Evolutionary conservation across 2,329 filamentous ascomycete species (phyloP), one percentile per base, ranked within the genome.

Genomic region (Ophiostoma piceae): DNA sequence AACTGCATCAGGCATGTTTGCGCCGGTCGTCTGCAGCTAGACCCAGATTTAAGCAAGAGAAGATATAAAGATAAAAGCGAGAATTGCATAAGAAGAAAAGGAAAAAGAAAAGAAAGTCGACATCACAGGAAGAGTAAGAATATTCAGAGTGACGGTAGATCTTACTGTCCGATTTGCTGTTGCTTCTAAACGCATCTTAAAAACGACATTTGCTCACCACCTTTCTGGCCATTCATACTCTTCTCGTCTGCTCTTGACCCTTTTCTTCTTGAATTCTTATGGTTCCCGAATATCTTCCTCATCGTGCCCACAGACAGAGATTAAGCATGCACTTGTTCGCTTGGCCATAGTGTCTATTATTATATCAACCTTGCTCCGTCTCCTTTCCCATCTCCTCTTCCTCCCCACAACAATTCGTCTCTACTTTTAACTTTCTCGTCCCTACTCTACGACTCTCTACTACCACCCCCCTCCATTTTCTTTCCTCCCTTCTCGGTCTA

Each of bases 401-500:
- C 32, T 39, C 35, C 62, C 62, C 62, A 65, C 62, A 65, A 22
- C 62, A 39, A 29, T 19, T 64, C 32, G 26, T 32, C 32, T 64
- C 60, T 64, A 64, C 32, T 64, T 32, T 47, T 14, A 41, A 16
- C 9, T 65, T 65, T 37, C 60, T 32, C 22, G 16, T 64, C 62
- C n/a, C 35, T 37, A 12, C 64, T 41, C 39, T 41, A 12, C 39
- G 2, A 41, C 64, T 41, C 64, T n/a, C 41, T 41, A 47, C 69
- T 43, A 62, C 16, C 35, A 39, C 62, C 19, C 35, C 62, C 35
- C 16, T 26, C 62, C 14, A n/a, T n/a, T 16, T 37, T 16, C 16
- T 35, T 64, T 39, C 32, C 32, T 39, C 60, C 60, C 37, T 16
- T 66, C 68, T 70, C 65, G 29, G 35, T 26, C 43, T 60, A 43